Base-by-base conservation (phyloP, 345 rosid genomes). In the Hibiscus mutabilis region DNA sequence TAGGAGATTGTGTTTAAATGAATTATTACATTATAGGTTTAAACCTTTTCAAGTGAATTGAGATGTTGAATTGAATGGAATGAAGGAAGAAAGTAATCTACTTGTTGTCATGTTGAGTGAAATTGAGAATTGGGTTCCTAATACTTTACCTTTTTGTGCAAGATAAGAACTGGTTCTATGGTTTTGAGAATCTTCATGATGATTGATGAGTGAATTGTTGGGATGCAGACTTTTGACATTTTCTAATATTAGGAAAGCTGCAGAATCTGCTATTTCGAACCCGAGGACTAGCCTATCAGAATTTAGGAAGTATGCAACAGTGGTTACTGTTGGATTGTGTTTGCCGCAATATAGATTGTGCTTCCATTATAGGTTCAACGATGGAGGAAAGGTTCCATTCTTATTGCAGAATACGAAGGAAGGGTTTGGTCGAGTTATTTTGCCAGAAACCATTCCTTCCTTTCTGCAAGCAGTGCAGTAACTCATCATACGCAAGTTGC, bases 181-280 rank as follows among this genome's bases (percentile, higher is more conserved):
- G 46, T 11, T 42, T 42, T 42, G 46, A 0, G 46, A 2, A 42
- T 42, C 9, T 42, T 9, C 46, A 11, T 42, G 13, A 14, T 42
- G 2, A 42, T 42, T 42, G 46, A 9, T 42, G 46, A 42, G 3
- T 42, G 46, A 42, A 10, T 42, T 42, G 46, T 42, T 42, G 46
- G 31, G 66, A 63, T 85, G 87, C 88, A 95, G 99, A 53, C 71
- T 83, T 83, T 72, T 95, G 82, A 75, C 73, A 15, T 60, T 79
- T 75, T 81, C 77, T 62, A 80, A 75, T 44, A 44, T 88, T 76
- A 81, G 75, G 70, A 83, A 81, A 79, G 75, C 55, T 71, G 77
- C 44, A 2, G 59, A 60, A 40, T 82, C 83, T 15, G 42, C 87
- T 21, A 16, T 79, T 68, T 53, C 75, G 22, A 78, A 68, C 25